Base-by-base conservation (phyloP, 352 stramenopile species). In the Blastocystis sp. region DNA sequence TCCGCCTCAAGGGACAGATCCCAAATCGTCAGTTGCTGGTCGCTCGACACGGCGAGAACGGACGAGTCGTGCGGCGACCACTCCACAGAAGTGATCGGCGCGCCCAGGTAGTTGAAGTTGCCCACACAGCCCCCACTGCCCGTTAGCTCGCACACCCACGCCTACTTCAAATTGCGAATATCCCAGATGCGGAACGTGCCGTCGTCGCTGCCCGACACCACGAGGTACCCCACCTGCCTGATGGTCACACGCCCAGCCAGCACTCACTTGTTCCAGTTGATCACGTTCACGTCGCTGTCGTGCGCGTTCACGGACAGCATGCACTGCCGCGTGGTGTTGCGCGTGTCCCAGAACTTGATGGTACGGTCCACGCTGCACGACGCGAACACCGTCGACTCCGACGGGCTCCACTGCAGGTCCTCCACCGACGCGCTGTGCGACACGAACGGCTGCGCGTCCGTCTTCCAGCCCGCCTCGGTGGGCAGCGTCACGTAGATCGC, bases 1-100 rank as follows among this genome's bases (percentile, higher is more conserved):
- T 99, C 97, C 91, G 98, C 96, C 94, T 99, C 98, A 39, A 99
- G 96, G n/a, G 94, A 98, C 92, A 99, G 95, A 93, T 99, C 97
- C 94, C 98, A 99, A 50, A 99, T 94, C 33, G 97, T 90, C 3
- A 98, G 96, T 88, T 98, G 95, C 92, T 98, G 97, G 60, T 89
- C 97, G 29, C 95, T 94, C 3, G 95, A 92, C 3, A 98, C 96
- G 19, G 94, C 96, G 39, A 99, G 94, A 93, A 99, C 97, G 26
- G 94, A 98, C 92, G 99, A 97, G 92, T 99, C 98, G 2, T 95
- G 98, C n/a, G 97, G 97, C 92, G 98, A 95, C 97, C 97, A 99
- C 93, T 99, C 95, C 79, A 99, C 96, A 29, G 95, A 98, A 51
- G 96, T 99, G 77, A 99, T 96, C 3, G 97, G 96, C 37, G 93